Conservation (phyloP, 1,284 basidiomycete species). For the Cryptococcus floricola region DNA sequence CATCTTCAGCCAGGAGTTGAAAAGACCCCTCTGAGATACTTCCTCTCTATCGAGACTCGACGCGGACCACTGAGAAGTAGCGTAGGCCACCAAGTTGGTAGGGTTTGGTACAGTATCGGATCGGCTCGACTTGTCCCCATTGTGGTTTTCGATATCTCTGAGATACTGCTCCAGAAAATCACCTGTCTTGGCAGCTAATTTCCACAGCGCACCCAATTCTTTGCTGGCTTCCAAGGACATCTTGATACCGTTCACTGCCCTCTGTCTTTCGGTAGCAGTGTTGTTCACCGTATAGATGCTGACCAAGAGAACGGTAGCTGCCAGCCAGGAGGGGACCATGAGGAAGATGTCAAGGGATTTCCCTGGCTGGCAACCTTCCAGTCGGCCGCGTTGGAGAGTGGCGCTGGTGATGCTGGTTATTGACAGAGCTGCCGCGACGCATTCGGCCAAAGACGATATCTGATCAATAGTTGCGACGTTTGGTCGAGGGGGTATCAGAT, state of each 20-base stretch:
- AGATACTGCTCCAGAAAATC: constrained; percentile 33
- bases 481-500: constrained; percentile 63
- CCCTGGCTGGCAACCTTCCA: constrained; percentile 46
- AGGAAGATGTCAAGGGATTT: constrained; percentile 40
- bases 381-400: constrained; percentile 34
- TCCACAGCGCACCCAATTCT: constrained; percentile 55
- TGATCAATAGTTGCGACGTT: constrained; percentile 34
- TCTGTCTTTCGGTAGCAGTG: constrained; percentile 58
- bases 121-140: background rate
- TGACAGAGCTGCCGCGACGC: constrained; percentile 73
- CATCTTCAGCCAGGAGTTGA: constrained; percentile 7
- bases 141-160: constrained; percentile 11
- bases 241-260: constrained; percentile 66
- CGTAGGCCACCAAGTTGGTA: too few species aligned
- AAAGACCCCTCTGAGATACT: background rate
- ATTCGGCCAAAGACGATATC: constrained; percentile 70
- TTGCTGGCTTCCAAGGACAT: constrained; percentile 64
- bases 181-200: constrained; percentile 44
- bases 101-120: too few species aligned
- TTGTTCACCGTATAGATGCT: constrained; percentile 68
- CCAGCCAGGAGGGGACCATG: constrained; percentile 56
- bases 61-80: too few species aligned
- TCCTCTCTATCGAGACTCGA: background rate
- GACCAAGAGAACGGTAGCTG: constrained; percentile 66
- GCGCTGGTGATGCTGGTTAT: constrained; percentile 66